Base-by-base conservation (phyloP, 2,329 filamentous ascomycete genomes). In the Microdochium nivale region DNA sequence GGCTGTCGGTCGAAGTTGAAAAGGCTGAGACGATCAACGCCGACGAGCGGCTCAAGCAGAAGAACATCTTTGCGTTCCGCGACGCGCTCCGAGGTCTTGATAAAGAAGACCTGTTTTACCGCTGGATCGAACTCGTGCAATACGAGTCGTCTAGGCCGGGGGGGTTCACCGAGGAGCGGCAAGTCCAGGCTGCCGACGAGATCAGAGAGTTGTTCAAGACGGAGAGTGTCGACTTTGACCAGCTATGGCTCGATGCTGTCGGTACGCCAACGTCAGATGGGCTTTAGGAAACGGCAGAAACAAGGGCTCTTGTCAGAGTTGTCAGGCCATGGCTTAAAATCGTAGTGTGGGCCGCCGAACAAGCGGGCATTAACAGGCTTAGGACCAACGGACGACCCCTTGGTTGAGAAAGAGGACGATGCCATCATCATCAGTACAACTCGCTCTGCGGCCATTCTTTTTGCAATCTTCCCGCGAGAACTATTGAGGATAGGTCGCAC, bases 111-210 rank as follows among this genome's bases (percentile, higher is more conserved):
- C 67, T 96, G 50, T 96, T 96, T 71, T 96, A 88, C 71, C 82
- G 86, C 51, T 96, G 90, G 90, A 88, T 96, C 48, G 91, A 96
- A 72, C 79, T 95, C 63, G 84, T 96, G 49, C 90, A 96, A 70
- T 95, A 83, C 62, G 90, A 96, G 70, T 86, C 88, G 43, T 86
- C 83, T 33, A 79, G 80, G 58, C 87, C 90, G 0, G 88, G 86
- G 19, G 88, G 88, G 0, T 95, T 95, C 63, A 87, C 85, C 1
- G 72, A 77, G 0, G 86, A 90, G 63, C 79, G 83, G 61, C 90
- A 95, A 68, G 74, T 80, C 52, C 79, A 75, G 44, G 85, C 87
- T 1, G 88, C 89, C 53, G 72, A 81, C 56, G 84, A 90, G 68
- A 88, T 91, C 49, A 81, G 86, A 60, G 79, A 82, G 37, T 73